Evolutionary conservation across 2,329 filamentous ascomycete species (phyloP).

Genomic region (Neofusicoccum umdonicola): DNA sequence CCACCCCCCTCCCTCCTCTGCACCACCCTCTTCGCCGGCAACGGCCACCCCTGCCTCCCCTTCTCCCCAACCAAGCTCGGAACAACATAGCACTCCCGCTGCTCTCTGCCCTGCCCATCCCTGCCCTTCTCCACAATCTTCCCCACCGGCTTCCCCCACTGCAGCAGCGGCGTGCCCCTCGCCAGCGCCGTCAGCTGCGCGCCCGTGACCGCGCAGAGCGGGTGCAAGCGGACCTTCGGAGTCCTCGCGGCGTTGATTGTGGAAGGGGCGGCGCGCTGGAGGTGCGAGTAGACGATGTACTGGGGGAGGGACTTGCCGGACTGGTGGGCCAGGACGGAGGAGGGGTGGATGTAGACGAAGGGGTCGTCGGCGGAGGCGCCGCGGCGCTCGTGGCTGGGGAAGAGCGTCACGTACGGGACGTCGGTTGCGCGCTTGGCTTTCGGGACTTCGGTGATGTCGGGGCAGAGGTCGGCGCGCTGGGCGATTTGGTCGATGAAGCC

Average conservation of each 20-base stretch:
- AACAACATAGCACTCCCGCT: slow-evolving; percentile 78
- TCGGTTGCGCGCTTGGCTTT: slow-evolving; percentile 85
- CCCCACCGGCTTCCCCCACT: slow-evolving; percentile 87
- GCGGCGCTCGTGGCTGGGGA: slow-evolving; percentile 57
- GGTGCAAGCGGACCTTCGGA: slow-evolving; percentile 77
- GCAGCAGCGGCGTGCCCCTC: slow-evolving; percentile 78
- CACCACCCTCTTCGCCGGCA: slow-evolving; percentile 79
- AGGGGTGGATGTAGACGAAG: slow-evolving; percentile 83
- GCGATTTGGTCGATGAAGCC: slow-evolving; percentile 95
- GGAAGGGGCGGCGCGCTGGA: slow-evolving; percentile 66
- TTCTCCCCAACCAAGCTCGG: slow-evolving; percentile 71
- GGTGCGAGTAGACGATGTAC: slow-evolving; percentile 82
- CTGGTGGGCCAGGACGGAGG: slow-evolving; percentile 71
- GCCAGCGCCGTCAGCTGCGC: slow-evolving; percentile 75
- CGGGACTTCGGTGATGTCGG: slow-evolving; percentile 42
- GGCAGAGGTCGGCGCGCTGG: slow-evolving; percentile 83
- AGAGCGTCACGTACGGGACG: slow-evolving; percentile 84
- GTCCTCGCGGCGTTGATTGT: slow-evolving; percentile 31
- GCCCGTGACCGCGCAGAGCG: slow-evolving; percentile 75
- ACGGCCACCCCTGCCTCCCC: slow-evolving; percentile 71
- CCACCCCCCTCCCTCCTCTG: slow-evolving; percentile 70
- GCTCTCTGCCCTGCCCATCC: slow-evolving; percentile 32
- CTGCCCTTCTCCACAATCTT: slow-evolving; percentile 59
- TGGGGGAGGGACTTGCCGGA: slow-evolving; percentile 71
- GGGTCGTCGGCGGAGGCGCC: slow-evolving; percentile 42